These are phyloP conservation scores for Brettanomyces custersianus DNA, from an alignment of 805 yeast genomes.

Conservation along the genomic window DNA sequence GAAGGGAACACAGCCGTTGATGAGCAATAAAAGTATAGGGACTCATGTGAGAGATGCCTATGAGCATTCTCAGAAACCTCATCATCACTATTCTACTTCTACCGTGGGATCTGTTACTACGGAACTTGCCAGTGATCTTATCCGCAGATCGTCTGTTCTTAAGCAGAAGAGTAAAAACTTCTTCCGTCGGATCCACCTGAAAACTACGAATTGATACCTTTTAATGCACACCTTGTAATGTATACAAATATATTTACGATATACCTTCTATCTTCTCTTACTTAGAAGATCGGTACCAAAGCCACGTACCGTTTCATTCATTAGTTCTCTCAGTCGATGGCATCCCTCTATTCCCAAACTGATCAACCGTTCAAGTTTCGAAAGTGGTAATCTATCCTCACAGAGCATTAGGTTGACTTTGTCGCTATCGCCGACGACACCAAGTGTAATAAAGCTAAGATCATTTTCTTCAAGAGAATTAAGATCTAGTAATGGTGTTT, in stretches of 20 bases:
- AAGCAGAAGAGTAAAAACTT: constrained; percentile 19
- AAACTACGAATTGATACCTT: constrained; percentile 4
- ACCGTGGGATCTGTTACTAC: constrained; percentile 8
- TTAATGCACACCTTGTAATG: too few relatives aligned
- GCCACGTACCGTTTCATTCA: constrained; percentile 77
- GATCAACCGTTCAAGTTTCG: constrained; percentile 63
- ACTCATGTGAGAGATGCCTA: constrained; percentile 57
- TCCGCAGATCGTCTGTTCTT: constrained; percentile 20
- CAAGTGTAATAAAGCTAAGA: constrained; percentile 72
- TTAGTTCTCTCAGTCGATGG: constrained; percentile 68
- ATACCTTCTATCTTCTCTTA: constrained; percentile 10
- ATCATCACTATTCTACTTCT: constrained; percentile 1
- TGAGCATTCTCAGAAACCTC: constrained; percentile 28
- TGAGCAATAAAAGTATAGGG: constrained; percentile 26
- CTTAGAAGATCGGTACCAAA: constrained; percentile 48
- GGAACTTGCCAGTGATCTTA: constrained; percentile 34
- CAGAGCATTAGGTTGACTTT: constrained; percentile 67
- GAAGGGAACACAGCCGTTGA: constrained; percentile 3
- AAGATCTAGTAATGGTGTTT: constrained; percentile 69
- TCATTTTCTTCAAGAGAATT: constrained; percentile 78
- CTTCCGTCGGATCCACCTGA: constrained; percentile 16
- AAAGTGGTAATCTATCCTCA: constrained; percentile 82
- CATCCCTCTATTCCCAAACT: constrained; percentile 84
- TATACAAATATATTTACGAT: not conserved
- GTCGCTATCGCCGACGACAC: constrained; percentile 74